Evolutionary conservation across 768 basidiomycete species (phyloP).

Genomic region (Coprinellus aureogranulatus): DNA sequence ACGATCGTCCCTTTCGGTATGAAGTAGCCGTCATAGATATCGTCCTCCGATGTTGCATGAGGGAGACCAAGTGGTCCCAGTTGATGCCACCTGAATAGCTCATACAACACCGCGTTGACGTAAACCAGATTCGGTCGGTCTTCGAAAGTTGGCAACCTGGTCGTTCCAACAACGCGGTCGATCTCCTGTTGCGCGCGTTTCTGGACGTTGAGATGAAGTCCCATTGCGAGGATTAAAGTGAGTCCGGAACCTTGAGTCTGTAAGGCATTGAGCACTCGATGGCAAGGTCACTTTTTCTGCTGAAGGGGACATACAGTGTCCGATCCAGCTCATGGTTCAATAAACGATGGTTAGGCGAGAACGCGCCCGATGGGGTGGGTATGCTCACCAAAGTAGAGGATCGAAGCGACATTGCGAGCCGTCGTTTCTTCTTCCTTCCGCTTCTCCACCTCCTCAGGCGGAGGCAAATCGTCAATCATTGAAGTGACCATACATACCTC

Average conservation of each 20-base stretch:
- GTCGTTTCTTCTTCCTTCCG: conserved; percentile 7
- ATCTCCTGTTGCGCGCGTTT: conserved; percentile 38
- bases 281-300: neutral
- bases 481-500: conserved; percentile 5
- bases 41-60: conserved; percentile 6
- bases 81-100: conserved; percentile 20
- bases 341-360: neutral
- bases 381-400: conserved; percentile 8
- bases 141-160: conserved; percentile 31
- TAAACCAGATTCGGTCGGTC: conserved; percentile 34
- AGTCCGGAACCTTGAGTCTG: conserved; percentile 28
- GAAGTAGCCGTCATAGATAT: conserved; percentile 7
- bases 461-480: conserved; percentile 6
- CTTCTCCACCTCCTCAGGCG: neutral
- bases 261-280: neutral
- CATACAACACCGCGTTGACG: conserved; percentile 31
- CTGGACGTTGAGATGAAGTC: conserved; percentile 34
- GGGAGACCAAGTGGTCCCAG: neutral
- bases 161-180: conserved; percentile 33
- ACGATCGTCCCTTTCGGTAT: conserved; percentile 34
- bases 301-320: conserved; percentile 31
- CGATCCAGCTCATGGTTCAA: conserved; percentile 30
- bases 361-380: neutral
- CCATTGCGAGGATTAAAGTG: conserved; percentile 38
- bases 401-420: conserved; percentile 2